phyloP scores from a whole-genome alignment of 2,329 filamentous ascomycete genomes.

The Corynespora cassiicola region DNA sequence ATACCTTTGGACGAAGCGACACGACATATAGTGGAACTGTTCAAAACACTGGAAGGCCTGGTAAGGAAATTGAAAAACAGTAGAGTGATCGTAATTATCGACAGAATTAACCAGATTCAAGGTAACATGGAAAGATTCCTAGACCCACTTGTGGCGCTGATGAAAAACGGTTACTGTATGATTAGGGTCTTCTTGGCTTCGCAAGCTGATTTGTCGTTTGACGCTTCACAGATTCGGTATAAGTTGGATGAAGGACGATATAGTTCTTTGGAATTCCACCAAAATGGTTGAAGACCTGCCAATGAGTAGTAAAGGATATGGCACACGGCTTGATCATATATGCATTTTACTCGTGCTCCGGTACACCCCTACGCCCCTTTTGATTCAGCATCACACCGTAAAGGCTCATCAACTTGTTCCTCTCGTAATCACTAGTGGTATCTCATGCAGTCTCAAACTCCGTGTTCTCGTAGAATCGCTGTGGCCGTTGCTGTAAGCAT shows the following conservation, averaged over 20 bases:
- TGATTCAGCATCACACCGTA: neutral
- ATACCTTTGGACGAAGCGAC: neutral
- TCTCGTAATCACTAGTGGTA: constrained; percentile 16
- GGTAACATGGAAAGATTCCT: constrained; percentile 1
- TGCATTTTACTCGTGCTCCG: constrained; percentile 12
- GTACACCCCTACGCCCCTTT: constrained; percentile 7
- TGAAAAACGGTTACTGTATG: neutral
- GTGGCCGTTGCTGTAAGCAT: too few relatives aligned
- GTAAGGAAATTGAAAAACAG: neutral
- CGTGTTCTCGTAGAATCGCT: constrained; percentile 2
- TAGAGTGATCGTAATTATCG: constrained; percentile 2
- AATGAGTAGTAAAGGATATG: neutral
- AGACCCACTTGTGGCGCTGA: neutral
- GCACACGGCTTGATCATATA: constrained; percentile 6
- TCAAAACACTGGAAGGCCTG: neutral
- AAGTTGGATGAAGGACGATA: neutral
- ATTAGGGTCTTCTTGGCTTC: constrained; percentile 1
- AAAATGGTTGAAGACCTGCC: too few relatives aligned
- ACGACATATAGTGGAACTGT: neutral
- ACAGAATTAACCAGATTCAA: constrained; percentile 1
- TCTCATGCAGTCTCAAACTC: constrained; percentile 15
- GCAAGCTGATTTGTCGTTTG: neutral
- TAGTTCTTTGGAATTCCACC: too few relatives aligned
- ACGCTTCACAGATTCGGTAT: neutral
- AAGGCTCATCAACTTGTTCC: too few relatives aligned